Evolutionary conservation across 2,329 filamentous ascomycete genomes (phyloP).

Genomic region (Colletotrichum sp.): DNA sequence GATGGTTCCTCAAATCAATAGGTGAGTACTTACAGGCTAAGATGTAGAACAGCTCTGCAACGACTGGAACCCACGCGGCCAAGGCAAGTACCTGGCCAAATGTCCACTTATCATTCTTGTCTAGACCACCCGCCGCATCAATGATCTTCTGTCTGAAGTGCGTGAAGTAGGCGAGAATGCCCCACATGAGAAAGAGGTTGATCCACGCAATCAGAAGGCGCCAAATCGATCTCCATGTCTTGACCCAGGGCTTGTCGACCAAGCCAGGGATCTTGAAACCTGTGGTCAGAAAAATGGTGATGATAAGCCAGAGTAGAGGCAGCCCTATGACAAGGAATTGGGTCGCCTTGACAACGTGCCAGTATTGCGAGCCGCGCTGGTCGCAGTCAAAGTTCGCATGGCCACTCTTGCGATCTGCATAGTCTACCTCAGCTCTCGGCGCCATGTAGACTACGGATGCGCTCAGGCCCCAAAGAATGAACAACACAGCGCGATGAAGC

Average conservation of each 20-base stretch:
- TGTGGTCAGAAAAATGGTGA: conserved; percentile 4
- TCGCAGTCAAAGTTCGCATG: conserved; percentile 13
- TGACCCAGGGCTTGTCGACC: conserved; percentile 8
- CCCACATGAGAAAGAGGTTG: conserved; percentile 30
- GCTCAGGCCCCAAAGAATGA: conserved; percentile 8
- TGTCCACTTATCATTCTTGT: conserved; percentile 30
- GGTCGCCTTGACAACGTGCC: conserved; percentile 12
- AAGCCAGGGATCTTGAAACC: conserved; percentile 5
- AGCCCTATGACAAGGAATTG: conserved; percentile 10
- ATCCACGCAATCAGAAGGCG: conserved; percentile 11
- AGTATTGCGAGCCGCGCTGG: conserved; percentile 16
- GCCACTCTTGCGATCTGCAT: conserved; percentile 3
- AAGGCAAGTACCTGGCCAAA: conserved; percentile 35
- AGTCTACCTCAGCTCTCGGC: conserved; percentile 6
- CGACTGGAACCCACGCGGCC: conserved; percentile 31
- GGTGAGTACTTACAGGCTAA: conserved; percentile 27
- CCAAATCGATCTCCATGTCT: background rate
- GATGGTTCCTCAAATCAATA: background rate
- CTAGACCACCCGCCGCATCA: conserved; percentile 12
- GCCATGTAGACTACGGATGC: conserved; percentile 10
- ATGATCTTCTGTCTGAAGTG: conserved; percentile 25
- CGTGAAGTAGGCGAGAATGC: conserved; percentile 29
- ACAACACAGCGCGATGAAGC: conserved; percentile 11
- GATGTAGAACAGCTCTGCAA: conserved; percentile 29
- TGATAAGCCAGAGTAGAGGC: conserved; percentile 1